Conservation (phyloP, 176 grass and related monocot genomes). For the Musa acuminata region DNA sequence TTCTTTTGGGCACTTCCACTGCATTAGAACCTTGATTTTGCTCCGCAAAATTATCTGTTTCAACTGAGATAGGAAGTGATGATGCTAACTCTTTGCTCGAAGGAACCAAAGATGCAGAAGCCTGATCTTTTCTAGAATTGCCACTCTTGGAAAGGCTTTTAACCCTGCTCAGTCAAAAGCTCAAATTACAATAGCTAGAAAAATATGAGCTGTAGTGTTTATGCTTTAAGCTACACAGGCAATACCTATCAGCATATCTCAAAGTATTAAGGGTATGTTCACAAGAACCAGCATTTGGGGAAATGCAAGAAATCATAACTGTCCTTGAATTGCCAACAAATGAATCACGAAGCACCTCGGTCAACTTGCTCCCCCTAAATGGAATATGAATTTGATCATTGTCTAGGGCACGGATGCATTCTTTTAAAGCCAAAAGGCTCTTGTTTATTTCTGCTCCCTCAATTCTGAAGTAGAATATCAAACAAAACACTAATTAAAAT, state of each 20-base stretch:
- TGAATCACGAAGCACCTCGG: slow-evolving; percentile 95
- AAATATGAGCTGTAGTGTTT: not conserved
- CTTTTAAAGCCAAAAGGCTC: slow-evolving; percentile 88
- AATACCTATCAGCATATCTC: slow-evolving; percentile 95
- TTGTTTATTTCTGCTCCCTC: slow-evolving; percentile 99
- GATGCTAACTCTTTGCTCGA: slow-evolving; percentile 45
- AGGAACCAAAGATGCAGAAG: slow-evolving; percentile 31
- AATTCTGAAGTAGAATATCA: slow-evolving; percentile 49
- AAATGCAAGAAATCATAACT: slow-evolving; percentile 98
- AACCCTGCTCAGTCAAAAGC: slow-evolving; percentile 52
- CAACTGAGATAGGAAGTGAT: slow-evolving; percentile 42
- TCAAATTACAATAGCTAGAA: slow-evolving; percentile 7
- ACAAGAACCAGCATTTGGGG: slow-evolving; percentile 94
- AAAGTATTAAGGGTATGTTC: slow-evolving; percentile 97
- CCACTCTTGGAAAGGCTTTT: slow-evolving; percentile 96
- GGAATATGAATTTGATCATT: slow-evolving; percentile 99
- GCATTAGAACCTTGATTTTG: slow-evolving; percentile 64
- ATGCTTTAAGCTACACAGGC: not conserved
- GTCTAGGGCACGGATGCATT: slow-evolving; percentile 96
- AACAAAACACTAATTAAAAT: slow-evolving; percentile 16
- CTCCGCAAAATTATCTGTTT: slow-evolving; percentile 38
- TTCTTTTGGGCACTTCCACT: slow-evolving; percentile 45
- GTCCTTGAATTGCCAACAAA: slow-evolving; percentile 97
- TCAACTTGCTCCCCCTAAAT: slow-evolving; percentile 99
- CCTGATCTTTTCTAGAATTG: slow-evolving; percentile 76